Evolutionary conservation across 768 basidiomycete species (phyloP).

Genomic region (Mycena vulgaris): DNA sequence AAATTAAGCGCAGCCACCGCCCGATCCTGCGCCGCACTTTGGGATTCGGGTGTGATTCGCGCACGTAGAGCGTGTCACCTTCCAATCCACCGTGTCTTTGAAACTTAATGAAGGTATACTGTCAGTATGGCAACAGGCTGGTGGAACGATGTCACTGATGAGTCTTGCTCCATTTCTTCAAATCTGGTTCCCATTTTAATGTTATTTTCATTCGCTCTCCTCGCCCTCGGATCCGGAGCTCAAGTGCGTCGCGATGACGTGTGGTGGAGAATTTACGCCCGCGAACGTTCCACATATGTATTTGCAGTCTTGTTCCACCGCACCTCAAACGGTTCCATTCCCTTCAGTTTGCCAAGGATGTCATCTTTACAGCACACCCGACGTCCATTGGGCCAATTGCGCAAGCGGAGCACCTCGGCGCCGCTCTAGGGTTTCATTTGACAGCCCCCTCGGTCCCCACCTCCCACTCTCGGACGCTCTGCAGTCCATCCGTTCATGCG

Average conservation of each 20-base stretch:
- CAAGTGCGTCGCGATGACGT: not conserved
- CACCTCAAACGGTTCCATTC: not conserved
- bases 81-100: not conserved
- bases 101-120: not conserved
- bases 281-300: not conserved
- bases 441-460: slow-evolving; percentile 4
- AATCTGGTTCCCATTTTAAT: not conserved
- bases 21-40: slow-evolving; percentile 5
- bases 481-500: not conserved
- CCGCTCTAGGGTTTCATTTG: not conserved
- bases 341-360: not conserved
- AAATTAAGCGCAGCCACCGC: not conserved
- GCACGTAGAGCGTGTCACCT: not conserved
- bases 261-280: not conserved
- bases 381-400: not conserved
- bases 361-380: slow-evolving; percentile 7
- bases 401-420: not conserved
- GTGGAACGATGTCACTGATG: slow-evolving; percentile 14
- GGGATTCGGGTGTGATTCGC: not conserved
- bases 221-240: not conserved
- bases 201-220: not conserved
- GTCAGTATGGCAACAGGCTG: slow-evolving; percentile 5
- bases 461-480: not conserved
- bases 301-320: not conserved
- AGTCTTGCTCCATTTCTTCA: not conserved